Percentiles rank a stretch among this genome's conserved stretches.
Conservation (phyloP, 441 rosid species). For the Euphorbia schlechtendalii region DNA sequence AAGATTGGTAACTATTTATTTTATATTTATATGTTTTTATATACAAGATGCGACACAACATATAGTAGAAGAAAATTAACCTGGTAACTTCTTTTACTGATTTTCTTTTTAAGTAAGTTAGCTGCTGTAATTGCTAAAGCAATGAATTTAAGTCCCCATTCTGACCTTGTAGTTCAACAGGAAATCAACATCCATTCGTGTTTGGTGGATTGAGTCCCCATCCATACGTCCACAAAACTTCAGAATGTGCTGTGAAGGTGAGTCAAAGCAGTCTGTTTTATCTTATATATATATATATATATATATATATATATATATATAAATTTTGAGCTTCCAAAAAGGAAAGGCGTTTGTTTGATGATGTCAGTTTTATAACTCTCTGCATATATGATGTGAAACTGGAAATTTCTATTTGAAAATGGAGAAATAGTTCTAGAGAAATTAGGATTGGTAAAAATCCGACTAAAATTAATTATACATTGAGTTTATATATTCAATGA, state of each 20-base stretch:
- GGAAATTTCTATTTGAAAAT: not conserved
- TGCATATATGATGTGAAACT: not conserved
- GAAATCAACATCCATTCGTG: constrained; percentile 19
- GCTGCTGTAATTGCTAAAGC: not conserved
- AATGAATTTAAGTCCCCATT: not conserved
- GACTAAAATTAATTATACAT: not conserved
- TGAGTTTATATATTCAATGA: not conserved
- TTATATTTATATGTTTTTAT: not conserved
- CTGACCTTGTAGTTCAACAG: constrained; percentile 20
- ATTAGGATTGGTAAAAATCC: not conserved
- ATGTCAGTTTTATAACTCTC: not conserved
- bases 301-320: too few species aligned
- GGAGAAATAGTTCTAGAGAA: not conserved
- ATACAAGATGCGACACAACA: not conserved
- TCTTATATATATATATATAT: not conserved
- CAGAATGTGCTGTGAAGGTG: constrained; percentile 26
- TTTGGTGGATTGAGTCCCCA: constrained; percentile 27
- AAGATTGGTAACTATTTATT: not conserved
- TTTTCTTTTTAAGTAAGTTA: not conserved
- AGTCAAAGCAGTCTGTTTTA: constrained; percentile 16
- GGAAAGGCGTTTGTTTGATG: not conserved
- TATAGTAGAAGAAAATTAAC: not conserved
- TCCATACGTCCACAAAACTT: constrained; percentile 15
- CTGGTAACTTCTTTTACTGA: not conserved
- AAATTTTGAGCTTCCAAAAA: not conserved